Evolutionary conservation across 768 basidiomycete genomes (phyloP), one percentile per base, ranked within the genome.

Genomic region (Pleurotus pulmonarius): DNA sequence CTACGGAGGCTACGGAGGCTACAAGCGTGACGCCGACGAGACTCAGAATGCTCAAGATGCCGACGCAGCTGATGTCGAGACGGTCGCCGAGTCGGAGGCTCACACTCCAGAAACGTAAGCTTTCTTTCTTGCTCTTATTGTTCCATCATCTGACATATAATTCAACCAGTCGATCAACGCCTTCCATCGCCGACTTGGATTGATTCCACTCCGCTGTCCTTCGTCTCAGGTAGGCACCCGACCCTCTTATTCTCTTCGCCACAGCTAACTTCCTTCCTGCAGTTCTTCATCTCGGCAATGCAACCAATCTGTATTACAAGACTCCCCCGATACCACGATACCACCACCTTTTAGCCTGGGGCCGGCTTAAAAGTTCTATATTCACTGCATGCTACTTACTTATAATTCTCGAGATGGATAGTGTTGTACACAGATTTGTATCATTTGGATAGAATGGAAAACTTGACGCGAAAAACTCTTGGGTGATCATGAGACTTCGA

Each of bases 361-460:
- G 26, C 16, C 16, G 51, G 51, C 51, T 15, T 41, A 52, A 52
- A 52, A 52, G 51, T 52, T 52, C 37, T 18, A 38, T 37, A 26
- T 22, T 52, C 39, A 39, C 37, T 52, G 40, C 51, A 52, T 52
- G 3, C 20, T 52, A 26, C 29, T 52, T 52, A 52, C 38, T 52
- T 52, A 34, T 52, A 52, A 52, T 52, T 52, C 51, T 52, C 18
- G 37, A 40, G 51, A 24, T 16, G 24, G 39, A 34, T 52, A 52
- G 51, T 52, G 29, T 52, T 52, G 51, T 52, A 41, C 40, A 52
- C 51, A 40, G 51, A 52, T 52, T 39, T 52, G 51, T 52, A 52
- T n/a, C 51, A 52, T 40, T 39, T 52, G 16, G 37, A 9, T 22
- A 39, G 51, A 52, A 52, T 39, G 34, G 24, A 52, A 52, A 52